Evolutionary conservation across 352 stramenopile species (phyloP).

Genomic region (Globisporangium parvum): DNA sequence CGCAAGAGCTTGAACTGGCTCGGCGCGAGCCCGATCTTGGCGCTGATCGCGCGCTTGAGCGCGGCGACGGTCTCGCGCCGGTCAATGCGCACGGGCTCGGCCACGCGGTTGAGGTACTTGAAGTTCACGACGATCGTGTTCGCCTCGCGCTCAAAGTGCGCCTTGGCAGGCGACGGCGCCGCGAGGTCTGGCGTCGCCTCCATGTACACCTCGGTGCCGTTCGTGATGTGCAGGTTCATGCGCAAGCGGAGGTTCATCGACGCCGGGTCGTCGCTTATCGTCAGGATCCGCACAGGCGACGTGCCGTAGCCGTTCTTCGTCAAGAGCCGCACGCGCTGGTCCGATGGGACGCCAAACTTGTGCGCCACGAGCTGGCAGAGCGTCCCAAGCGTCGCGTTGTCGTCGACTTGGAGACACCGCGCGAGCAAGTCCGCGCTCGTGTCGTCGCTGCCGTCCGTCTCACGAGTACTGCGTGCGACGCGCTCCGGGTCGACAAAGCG

Average conservation of each 20-base stretch:
- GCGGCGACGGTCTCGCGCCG: constrained; percentile 53
- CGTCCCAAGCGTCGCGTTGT: constrained; percentile 46
- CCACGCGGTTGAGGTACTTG: constrained; percentile 37
- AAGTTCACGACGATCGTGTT: constrained; percentile 80
- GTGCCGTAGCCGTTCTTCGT: constrained; percentile 71
- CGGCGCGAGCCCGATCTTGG: constrained; percentile 32
- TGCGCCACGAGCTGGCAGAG: constrained; percentile 39
- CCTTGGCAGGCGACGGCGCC: constrained; percentile 41
- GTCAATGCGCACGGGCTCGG: constrained; percentile 62
- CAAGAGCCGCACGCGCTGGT: constrained; percentile 47
- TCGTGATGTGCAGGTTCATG: constrained; percentile 59
- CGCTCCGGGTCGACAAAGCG: constrained; percentile 33
- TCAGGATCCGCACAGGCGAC: constrained; percentile 60
- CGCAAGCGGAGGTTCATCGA: constrained; percentile 40
- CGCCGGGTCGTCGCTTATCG: constrained; percentile 33
- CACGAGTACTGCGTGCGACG: background rate
- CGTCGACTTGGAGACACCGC: constrained; percentile 56
- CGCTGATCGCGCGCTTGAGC: constrained; percentile 56
- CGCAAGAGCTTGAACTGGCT: constrained; percentile 77
- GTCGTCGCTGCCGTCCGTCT: constrained; percentile 11
- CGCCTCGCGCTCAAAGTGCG: constrained; percentile 66
- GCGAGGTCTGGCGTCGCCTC: constrained; percentile 52
- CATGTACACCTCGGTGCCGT: constrained; percentile 69
- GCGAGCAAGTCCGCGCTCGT: constrained; percentile 27
- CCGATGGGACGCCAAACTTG: constrained; percentile 43